A percentile compares a stretch with the other conserved stretches of the same genome.
Conservation (phyloP, 2,329 filamentous ascomycete species). For the Aspergillus sp. region DNA sequence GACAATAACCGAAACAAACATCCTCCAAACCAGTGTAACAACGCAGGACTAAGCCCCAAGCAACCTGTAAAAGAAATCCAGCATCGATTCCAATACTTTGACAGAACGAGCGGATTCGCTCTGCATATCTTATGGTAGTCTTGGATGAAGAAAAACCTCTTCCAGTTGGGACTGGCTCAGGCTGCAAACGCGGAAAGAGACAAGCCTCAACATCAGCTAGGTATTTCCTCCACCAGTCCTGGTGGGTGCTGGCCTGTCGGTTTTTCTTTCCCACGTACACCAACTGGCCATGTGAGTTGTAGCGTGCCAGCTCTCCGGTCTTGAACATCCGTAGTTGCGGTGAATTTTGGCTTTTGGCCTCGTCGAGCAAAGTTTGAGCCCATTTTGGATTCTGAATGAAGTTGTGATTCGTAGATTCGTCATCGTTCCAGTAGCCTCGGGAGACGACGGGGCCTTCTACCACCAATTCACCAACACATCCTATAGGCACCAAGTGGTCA, state of each 20-base stretch:
- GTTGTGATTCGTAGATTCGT: conserved; percentile 49
- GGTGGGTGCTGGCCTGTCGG: conserved; percentile 23
- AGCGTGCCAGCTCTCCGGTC: conserved; percentile 40
- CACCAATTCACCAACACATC: conserved; percentile 24
- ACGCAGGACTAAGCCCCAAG: conserved; percentile 46
- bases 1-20: conserved; percentile 46
- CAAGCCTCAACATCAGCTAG: conserved; percentile 47
- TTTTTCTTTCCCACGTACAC: conserved; percentile 34
- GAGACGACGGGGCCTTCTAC: conserved; percentile 51
- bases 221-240: conserved; percentile 48
- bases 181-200: conserved; percentile 39
- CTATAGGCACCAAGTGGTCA: conserved; percentile 33
- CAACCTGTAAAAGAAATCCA: conserved; percentile 36
- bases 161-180: conserved; percentile 7
- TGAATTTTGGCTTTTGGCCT: background rate
- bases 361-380: conserved; percentile 23
- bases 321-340: conserved; percentile 26
- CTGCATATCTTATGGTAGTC: conserved; percentile 19
- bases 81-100: conserved; percentile 18
- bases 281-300: conserved; percentile 35
- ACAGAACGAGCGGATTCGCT: conserved; percentile 24
- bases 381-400: conserved; percentile 50
- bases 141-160: background rate
- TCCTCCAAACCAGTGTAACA: conserved; percentile 46
- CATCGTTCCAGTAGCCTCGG: conserved; percentile 56